Base-by-base conservation (phyloP, 2,329 filamentous ascomycete species). In the Aureobasidium sp. region DNA sequence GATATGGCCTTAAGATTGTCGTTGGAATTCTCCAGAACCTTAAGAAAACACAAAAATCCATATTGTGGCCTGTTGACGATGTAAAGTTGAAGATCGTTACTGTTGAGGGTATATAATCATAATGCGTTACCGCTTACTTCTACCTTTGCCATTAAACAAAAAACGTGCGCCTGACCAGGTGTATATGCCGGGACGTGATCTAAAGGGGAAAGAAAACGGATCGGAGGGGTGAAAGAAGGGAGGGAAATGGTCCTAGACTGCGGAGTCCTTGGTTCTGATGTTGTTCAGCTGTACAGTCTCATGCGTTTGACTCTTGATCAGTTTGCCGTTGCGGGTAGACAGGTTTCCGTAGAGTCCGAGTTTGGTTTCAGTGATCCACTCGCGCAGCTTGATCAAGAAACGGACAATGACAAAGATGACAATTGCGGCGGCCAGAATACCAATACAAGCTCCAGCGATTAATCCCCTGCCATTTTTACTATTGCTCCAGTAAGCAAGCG, bases 391-490 rank as follows among this genome's bases (percentile, higher is more conserved):
- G 52, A 77, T 75, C 37, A 76, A 36, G 59, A 74, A 77, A 26
- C 70, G 70, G 27, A 78, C 74, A n/a, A 78, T 65, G 10, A 75
- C 67, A 63, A 78, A 79, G 3, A 78, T 55, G 29, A 78, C 64
- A 17, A 77, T 69, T 12, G 70, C 69, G 10, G 67, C 75, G n/a
- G 72, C 70, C 27, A 77, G 63, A 20, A 78, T 77, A 2, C 74
- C 76, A 55, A 89, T 74, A 55, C 84, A 82, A 69, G 89, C 90
- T 1, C 77, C 88, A 0, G 84, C 83, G 3, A 91, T 84, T 7
- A 79, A 75, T 0, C 79, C 81, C 23, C 61, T 74, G n/a, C 72
- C 70, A 4, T 75, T 72, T 26, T 64, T 74, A 20, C 72, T 70
- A 6, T 75, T 71, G 1, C 29, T 26, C 5, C 51, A 63, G 41